phyloP scores from a whole-genome alignment of 371 early-diverging fungal genomes.

The Gilbertella persicaria region DNA sequence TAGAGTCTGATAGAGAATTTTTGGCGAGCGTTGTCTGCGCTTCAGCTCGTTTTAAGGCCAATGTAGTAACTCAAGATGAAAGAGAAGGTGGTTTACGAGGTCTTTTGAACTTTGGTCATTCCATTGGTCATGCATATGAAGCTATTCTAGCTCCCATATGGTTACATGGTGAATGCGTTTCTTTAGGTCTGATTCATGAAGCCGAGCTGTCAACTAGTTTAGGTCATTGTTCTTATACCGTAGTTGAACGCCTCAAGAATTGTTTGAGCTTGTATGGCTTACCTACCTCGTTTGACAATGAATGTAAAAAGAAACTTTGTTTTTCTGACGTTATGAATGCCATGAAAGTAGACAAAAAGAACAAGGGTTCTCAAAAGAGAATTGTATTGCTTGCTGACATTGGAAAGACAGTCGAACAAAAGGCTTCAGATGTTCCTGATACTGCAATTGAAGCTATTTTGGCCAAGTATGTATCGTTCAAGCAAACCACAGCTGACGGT shows the following conservation, averaged over 20 bases:
- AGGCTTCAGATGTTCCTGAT: slow-evolving; percentile 76
- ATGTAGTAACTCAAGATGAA: slow-evolving; percentile 92
- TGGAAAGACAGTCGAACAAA: slow-evolving; percentile 77
- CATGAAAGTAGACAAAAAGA: slow-evolving; percentile 94
- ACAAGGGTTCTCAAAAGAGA: slow-evolving; percentile 78
- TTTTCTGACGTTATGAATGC: slow-evolving; percentile 78
- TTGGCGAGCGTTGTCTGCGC: slow-evolving; percentile 80
- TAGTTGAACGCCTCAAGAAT: slow-evolving; percentile 76
- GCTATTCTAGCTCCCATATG: slow-evolving; percentile 83
- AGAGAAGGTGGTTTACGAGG: slow-evolving; percentile 90
- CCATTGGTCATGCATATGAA: slow-evolving; percentile 94
- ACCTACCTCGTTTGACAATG: slow-evolving; percentile 72
- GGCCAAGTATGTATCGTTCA: slow-evolving; percentile 60
- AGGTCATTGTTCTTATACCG: slow-evolving; percentile 72
- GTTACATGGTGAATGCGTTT: slow-evolving; percentile 95
- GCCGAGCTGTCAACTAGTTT: slow-evolving; percentile 82
- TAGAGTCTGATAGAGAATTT: slow-evolving; percentile 2
- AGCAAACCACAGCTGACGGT: background rate
- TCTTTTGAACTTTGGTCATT: slow-evolving; percentile 94
- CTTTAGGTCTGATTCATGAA: slow-evolving; percentile 90
- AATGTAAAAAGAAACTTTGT: slow-evolving; percentile 40
- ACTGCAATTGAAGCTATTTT: slow-evolving; percentile 72
- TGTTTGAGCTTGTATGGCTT: slow-evolving; percentile 81
- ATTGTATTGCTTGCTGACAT: slow-evolving; percentile 81
- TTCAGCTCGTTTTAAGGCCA: slow-evolving; percentile 86